Conservation (phyloP, 345 rosid genomes). For the Euphorbia tirucalli region DNA sequence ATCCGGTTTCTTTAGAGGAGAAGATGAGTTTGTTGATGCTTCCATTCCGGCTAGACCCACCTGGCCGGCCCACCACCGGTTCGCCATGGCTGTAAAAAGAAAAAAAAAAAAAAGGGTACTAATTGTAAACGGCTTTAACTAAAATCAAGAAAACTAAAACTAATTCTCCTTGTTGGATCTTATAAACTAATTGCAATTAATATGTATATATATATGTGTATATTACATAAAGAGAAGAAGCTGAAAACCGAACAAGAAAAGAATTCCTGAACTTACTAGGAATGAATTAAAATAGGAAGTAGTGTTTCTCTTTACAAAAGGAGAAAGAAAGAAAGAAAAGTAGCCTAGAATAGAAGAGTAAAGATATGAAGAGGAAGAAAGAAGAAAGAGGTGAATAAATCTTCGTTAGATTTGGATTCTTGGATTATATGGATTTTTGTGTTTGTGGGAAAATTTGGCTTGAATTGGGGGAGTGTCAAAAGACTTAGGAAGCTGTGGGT, state of each 20-base stretch:
- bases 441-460: conserved; percentile 9
- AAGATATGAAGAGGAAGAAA: not conserved
- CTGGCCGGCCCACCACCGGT: conserved; percentile 64
- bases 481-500: conserved; percentile 20
- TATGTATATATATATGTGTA: not conserved
- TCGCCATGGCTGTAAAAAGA: conserved; percentile 17
- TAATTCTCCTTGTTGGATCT: not conserved
- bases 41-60: conserved; percentile 53
- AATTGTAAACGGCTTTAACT: no score
- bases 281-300: not conserved
- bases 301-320: not conserved
- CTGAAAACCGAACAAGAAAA: not conserved
- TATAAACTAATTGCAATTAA: no score
- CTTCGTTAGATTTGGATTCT: conserved; percentile 1
- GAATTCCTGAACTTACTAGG: not conserved
- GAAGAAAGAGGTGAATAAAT: not conserved
- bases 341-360: not conserved
- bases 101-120: not conserved
- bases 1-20: conserved; percentile 70
- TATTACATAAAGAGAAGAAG: not conserved
- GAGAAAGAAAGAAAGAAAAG: not conserved
- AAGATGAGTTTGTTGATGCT: conserved; percentile 49
- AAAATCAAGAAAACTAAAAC: not conserved
- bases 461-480: conserved; percentile 21
- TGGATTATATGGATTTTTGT: not conserved